phyloP scores from a whole-genome alignment of 257 asterid genomes.

The Galeopsis tetrahit region DNA sequence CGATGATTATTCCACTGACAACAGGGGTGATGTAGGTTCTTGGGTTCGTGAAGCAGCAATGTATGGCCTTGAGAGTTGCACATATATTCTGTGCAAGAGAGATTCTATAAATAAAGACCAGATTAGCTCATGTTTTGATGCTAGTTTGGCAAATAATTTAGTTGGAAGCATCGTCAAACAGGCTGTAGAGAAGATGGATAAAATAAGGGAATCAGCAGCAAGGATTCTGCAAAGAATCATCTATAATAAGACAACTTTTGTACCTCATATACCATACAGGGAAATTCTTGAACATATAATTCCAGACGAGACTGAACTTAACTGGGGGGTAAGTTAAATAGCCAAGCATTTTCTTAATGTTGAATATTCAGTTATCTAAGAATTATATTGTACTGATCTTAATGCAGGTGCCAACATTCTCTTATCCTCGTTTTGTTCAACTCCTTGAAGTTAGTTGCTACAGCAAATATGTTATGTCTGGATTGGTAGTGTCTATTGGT shows the following conservation, averaged over 20 bases:
- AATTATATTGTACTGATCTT: slow-evolving; percentile 33
- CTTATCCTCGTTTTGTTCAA: slow-evolving; percentile 80
- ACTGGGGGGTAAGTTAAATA: slow-evolving; percentile 81
- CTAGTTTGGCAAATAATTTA: slow-evolving; percentile 60
- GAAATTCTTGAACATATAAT: slow-evolving; percentile 65
- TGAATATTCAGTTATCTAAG: slow-evolving; percentile 25
- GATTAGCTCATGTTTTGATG: slow-evolving; percentile 53
- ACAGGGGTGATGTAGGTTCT: slow-evolving; percentile 97
- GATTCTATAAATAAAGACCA: slow-evolving; percentile 45
- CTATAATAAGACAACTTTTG: slow-evolving; percentile 54
- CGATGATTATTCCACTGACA: slow-evolving; percentile 94
- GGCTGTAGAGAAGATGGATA: slow-evolving; percentile 98
- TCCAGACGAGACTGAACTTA: slow-evolving; percentile 58
- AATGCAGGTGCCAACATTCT: slow-evolving; percentile 78
- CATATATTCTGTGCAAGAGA: slow-evolving; percentile 77
- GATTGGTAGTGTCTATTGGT: slow-evolving; percentile 88
- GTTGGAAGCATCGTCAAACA: slow-evolving; percentile 80
- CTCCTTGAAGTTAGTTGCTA: slow-evolving; percentile 70
- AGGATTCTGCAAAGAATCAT: slow-evolving; percentile 73
- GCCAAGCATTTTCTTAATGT: slow-evolving; percentile 14
- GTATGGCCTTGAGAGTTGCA: slow-evolving; percentile 87
- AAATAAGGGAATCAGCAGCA: slow-evolving; percentile 84
- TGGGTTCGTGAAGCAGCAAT: slow-evolving; percentile 99
- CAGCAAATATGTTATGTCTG: slow-evolving; percentile 74
- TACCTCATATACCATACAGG: slow-evolving; percentile 72